phyloP scores from a whole-genome alignment of 768 basidiomycete species.

The Mycena rebaudengoi region DNA sequence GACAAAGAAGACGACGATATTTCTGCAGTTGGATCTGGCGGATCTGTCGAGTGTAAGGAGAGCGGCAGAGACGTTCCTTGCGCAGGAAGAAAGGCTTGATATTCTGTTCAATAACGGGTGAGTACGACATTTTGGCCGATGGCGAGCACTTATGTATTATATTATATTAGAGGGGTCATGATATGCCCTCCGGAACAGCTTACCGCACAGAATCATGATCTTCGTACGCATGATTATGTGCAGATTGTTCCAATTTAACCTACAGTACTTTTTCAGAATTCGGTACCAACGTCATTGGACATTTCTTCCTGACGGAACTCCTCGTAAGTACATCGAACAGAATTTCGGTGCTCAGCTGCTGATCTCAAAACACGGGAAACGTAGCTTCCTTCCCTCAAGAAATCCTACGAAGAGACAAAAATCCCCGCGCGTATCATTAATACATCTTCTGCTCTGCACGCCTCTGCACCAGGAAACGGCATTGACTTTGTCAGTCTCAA shows the following conservation, averaged over 20 bases:
- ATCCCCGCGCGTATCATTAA: constrained; percentile 37
- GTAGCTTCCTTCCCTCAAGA: constrained; percentile 23
- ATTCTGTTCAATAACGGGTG: constrained; percentile 37
- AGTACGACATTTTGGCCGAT: not conserved
- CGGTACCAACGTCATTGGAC: too few species aligned
- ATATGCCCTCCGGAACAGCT: constrained; percentile 24
- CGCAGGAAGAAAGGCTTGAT: constrained; percentile 23
- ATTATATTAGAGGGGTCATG: constrained; percentile 35
- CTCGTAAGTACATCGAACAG: too few species aligned
- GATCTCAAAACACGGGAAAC: not conserved
- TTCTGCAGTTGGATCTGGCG: constrained; percentile 35
- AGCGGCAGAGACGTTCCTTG: constrained; percentile 34
- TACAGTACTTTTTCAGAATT: too few species aligned
- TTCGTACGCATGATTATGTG: not conserved
- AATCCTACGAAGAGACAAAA: constrained; percentile 16
- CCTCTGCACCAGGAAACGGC: not conserved
- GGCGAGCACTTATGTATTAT: not conserved
- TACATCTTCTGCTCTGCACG: constrained; percentile 19
- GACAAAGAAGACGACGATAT: constrained; percentile 31
- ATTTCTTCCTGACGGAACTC: constrained; percentile 10
- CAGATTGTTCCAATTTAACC: too few species aligned
- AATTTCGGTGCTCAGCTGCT: too few species aligned
- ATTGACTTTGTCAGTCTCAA: not conserved
- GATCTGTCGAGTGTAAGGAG: constrained; percentile 34
- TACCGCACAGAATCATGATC: constrained; percentile 24